Evolutionary conservation across 2,329 filamentous ascomycete species (phyloP).

Genomic region (Blastomyces percursus): DNA sequence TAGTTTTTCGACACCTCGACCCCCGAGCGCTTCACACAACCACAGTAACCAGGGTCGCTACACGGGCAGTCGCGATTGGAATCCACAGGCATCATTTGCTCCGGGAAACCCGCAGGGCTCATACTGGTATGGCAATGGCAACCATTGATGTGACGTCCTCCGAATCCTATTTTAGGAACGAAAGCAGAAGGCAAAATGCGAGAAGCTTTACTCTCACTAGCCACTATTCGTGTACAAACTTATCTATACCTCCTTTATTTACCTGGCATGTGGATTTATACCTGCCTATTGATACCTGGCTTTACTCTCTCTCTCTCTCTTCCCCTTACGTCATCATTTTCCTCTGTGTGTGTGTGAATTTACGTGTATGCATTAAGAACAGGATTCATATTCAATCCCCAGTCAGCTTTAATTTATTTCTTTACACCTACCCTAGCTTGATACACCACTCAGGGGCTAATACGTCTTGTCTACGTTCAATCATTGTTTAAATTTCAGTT

Average conservation of each 20-base stretch:
- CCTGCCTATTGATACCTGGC: not conserved
- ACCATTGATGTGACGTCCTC: not conserved
- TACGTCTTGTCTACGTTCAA: not conserved
- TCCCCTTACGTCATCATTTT: not conserved
- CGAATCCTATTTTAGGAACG: not conserved
- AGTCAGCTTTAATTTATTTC: not conserved
- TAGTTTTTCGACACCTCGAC: slow-evolving; percentile 40
- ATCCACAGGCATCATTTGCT: slow-evolving; percentile 29
- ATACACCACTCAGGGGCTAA: not conserved
- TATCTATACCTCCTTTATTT: not conserved
- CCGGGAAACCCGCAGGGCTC: not conserved
- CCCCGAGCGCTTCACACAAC: slow-evolving; percentile 25
- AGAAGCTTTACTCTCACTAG: not conserved
- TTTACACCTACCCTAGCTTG: not conserved
- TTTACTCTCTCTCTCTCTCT: too few relatives aligned
- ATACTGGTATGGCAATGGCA: slow-evolving; percentile 1
- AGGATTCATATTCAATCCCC: not conserved
- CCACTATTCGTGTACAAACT: not conserved
- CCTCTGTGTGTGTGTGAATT: not conserved
- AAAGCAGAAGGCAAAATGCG: not conserved
- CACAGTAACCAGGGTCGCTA: not conserved
- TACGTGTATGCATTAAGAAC: not conserved
- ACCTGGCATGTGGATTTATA: not conserved
- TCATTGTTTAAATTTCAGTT: not conserved
- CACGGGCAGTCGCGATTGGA: slow-evolving; percentile 24